phyloP scores from a whole-genome alignment of 2,329 filamentous ascomycete genomes.

The Paradendryphiella salina region DNA sequence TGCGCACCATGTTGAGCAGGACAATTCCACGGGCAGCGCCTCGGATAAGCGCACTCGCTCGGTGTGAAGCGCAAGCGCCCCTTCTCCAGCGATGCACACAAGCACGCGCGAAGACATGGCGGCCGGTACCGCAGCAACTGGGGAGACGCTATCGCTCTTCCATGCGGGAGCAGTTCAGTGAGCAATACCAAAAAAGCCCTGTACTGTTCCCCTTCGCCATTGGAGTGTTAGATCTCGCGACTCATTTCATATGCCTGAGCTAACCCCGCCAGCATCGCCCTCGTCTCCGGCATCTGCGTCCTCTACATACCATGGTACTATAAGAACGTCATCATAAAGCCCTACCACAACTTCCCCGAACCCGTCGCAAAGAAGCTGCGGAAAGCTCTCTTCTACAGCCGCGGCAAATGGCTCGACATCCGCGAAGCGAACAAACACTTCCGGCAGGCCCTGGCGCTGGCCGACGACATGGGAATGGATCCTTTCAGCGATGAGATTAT shows the following conservation, averaged over 20 bases:
- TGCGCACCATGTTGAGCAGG: slow-evolving; percentile 44
- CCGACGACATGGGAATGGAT: slow-evolving; percentile 75
- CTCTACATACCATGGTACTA: slow-evolving; percentile 54
- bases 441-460: slow-evolving; percentile 73
- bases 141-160: slow-evolving; percentile 36
- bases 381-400: slow-evolving; percentile 82
- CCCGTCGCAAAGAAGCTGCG: slow-evolving; percentile 77
- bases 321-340: slow-evolving; percentile 51
- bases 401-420: slow-evolving; percentile 66
- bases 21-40: slow-evolving; percentile 34
- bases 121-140: slow-evolving; percentile 31
- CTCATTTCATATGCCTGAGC: neutral
- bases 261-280: slow-evolving; percentile 41
- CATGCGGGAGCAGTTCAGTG: slow-evolving; percentile 32
- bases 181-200: slow-evolving; percentile 47
- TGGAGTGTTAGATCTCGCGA: slow-evolving; percentile 23
- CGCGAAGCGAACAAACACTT: slow-evolving; percentile 82
- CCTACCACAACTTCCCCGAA: slow-evolving; percentile 65
- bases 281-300: slow-evolving; percentile 44
- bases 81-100: slow-evolving; percentile 24
- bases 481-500: slow-evolving; percentile 89
- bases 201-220: slow-evolving; percentile 46
- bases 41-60: slow-evolving; percentile 26
- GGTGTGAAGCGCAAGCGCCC: slow-evolving; percentile 31
- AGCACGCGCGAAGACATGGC: slow-evolving; percentile 31